These are phyloP conservation scores for Coprinopsis sp. DNA, from an alignment of 768 basidiomycete species.

Conservation along the genomic window DNA sequence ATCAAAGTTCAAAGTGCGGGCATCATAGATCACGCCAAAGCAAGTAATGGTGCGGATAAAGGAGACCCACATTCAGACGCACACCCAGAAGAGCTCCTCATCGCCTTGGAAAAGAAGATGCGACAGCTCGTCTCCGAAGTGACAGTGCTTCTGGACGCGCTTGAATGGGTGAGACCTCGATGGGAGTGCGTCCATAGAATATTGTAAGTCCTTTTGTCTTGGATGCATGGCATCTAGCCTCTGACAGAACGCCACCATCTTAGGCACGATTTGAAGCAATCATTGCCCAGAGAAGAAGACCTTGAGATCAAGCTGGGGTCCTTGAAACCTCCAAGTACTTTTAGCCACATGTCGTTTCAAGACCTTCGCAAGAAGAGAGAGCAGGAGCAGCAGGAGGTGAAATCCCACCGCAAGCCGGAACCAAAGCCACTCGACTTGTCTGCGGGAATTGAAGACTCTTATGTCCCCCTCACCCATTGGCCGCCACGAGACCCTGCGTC, in stretches of 20 bases:
- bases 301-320: not conserved
- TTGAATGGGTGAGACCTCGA: slow-evolving; percentile 31
- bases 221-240: not conserved
- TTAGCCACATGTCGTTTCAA: slow-evolving; percentile 8
- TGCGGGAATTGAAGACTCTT: not conserved
- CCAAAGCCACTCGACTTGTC: not conserved
- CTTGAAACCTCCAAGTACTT: not conserved
- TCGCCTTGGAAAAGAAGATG: slow-evolving; percentile 8
- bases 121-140: slow-evolving; percentile 34
- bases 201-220: slow-evolving; percentile 27
- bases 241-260: too few species aligned
- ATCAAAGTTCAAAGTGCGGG: slow-evolving; percentile 18
- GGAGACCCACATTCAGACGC: not conserved
- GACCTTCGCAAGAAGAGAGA: slow-evolving; percentile 2
- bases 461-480: not conserved
- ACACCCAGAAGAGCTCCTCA: not conserved
- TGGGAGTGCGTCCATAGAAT: slow-evolving; percentile 31
- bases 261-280: slow-evolving; percentile 7
- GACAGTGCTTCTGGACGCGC: slow-evolving; percentile 36
- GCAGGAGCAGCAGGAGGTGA: slow-evolving; percentile 3
- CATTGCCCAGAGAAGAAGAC: slow-evolving; percentile 8
- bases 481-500: too few species aligned
- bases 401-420: not conserved
- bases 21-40: slow-evolving; percentile 26
- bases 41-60: slow-evolving; percentile 18